Evolutionary conservation across 208 protist genomes (phyloP), one percentile per base, ranked within the genome.

Genomic region (Leishmania braziliensis): DNA sequence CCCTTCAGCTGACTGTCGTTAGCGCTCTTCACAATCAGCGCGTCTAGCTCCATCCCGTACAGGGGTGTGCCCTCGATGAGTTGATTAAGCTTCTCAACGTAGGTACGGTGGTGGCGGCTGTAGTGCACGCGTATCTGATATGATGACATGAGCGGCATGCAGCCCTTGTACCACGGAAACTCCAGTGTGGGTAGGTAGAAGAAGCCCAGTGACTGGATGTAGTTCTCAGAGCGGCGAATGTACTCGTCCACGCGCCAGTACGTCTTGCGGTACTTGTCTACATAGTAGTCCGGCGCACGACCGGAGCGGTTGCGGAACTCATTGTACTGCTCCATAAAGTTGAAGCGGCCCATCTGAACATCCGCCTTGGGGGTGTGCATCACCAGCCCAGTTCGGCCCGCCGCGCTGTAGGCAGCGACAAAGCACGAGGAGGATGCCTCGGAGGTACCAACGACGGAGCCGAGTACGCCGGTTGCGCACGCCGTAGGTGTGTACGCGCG

Each of bases 191-290:
- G 96, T 20, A 98, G 89, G 82, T 91, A 97, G 83, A 97, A 98
- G 86, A 96, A 97, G 48, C 93, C 95, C 80, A 96, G 92, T 16
- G 81, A 86, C 53, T 89, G 92, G 66, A 97, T 86, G 82, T 92
- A 93, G 66, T 92, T 87, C 81, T 98, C 92, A 3, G 92, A 83
- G 50, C 95, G 92, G 29, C 95, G 92, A 77, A 95, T 91, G 82
- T 96, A 96, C 85, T 97, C 95, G 84, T 97, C 93, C 8, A 96
- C 86, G 62, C 95, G 95, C 95, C 95, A 97, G 85, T 94, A 97
- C 39, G 93, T 96, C 72, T 88, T 85, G 69, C 95, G 91, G 79
- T 94, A 95, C 80, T 96, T 96, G 63, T 95, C 89, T 50, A 91
- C 89, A 71, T 92, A 86, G 78, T 96, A 93, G 79, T 97, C 95